Evolutionary conservation across 176 grass and related monocot genomes (phyloP).

Genomic region (Secale cereale): DNA sequence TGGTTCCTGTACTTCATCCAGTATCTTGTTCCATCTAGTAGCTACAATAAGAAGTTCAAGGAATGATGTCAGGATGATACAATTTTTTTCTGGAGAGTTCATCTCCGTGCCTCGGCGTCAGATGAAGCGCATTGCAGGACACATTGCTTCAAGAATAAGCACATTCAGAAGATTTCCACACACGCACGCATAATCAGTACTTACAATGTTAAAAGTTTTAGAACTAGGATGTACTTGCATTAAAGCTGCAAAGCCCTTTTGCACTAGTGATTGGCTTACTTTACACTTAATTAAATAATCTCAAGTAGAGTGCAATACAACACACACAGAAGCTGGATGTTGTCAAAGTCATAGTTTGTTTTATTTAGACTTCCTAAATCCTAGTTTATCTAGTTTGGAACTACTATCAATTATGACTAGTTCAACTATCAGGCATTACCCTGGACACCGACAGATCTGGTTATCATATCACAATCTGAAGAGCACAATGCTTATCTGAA

Average conservation of each 20-base stretch:
- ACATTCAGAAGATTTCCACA: constrained; percentile 28
- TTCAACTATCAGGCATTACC: neutral
- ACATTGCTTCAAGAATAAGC: constrained; percentile 20
- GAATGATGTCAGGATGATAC: constrained; percentile 42
- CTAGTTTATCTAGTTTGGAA: neutral
- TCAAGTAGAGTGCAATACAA: neutral
- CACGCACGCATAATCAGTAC: constrained; percentile 11
- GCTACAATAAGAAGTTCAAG: constrained; percentile 69
- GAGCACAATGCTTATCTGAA: neutral
- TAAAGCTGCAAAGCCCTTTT: neutral
- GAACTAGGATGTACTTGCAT: neutral
- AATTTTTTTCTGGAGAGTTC: neutral
- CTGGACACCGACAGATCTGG: neutral
- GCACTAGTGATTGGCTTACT: neutral
- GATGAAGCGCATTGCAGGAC: constrained; percentile 18
- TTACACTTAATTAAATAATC: neutral
- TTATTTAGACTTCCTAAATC: neutral
- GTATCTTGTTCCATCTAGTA: constrained; percentile 66
- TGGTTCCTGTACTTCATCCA: constrained; percentile 56
- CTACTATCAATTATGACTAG: neutral
- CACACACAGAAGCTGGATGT: neutral
- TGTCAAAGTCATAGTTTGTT: neutral
- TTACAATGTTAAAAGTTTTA: neutral
- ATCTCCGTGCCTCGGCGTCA: constrained; percentile 24
- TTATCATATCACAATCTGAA: neutral